Conservation (phyloP, 2,329 filamentous ascomycete genomes). For the Blastomyces parvus region DNA sequence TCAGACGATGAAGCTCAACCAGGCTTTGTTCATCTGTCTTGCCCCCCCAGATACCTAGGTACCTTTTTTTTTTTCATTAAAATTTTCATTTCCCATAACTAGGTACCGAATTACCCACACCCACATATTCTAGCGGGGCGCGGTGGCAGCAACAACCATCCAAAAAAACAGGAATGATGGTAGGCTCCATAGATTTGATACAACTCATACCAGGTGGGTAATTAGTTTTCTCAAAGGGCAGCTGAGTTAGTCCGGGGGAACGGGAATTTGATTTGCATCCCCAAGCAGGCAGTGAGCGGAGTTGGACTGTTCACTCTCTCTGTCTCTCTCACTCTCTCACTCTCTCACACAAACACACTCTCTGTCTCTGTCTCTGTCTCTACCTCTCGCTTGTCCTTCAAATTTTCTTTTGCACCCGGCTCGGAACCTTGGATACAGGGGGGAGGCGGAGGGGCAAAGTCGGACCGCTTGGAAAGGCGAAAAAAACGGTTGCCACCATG, state of each 20-base stretch:
- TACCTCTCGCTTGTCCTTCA: too few relatives aligned
- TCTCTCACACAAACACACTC: too few relatives aligned
- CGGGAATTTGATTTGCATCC: neutral
- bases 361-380: too few relatives aligned
- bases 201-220: neutral
- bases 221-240: neutral
- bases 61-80: neutral
- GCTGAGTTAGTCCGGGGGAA: neutral
- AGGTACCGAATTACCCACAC: neutral
- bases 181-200: neutral
- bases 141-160: neutral
- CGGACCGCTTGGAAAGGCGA: neutral
- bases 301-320: neutral
- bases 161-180: neutral
- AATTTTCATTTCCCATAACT: too few relatives aligned
- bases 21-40: neutral
- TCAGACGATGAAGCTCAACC: neutral
- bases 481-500: neutral
- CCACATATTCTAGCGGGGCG: neutral
- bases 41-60: neutral
- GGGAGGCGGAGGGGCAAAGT: neutral
- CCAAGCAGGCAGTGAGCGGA: neutral
- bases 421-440: too few relatives aligned
- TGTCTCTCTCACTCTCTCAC: neutral
- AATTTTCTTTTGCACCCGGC: too few relatives aligned